phyloP scores from a whole-genome alignment of 2,329 filamentous ascomycete species.

The Diplodia scrobiculata region DNA sequence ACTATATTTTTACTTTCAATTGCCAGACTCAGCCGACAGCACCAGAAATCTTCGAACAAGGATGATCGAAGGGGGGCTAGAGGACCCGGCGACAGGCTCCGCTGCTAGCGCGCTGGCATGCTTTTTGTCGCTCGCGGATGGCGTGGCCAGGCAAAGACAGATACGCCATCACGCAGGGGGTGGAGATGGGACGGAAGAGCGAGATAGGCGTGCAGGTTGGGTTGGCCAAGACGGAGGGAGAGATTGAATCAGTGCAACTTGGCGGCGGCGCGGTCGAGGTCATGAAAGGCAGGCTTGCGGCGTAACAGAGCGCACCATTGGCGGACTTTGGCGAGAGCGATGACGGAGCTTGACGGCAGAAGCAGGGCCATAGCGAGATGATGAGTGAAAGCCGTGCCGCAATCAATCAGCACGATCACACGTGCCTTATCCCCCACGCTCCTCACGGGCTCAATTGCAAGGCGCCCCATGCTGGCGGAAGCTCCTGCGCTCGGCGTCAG shows the following conservation, averaged over 20 bases:
- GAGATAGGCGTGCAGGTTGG: slow-evolving; percentile 53
- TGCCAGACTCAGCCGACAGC: slow-evolving; percentile 38
- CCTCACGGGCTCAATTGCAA: not conserved
- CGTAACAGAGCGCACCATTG: slow-evolving; percentile 28
- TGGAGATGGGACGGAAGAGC: slow-evolving; percentile 56
- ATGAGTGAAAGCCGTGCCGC: slow-evolving; percentile 16
- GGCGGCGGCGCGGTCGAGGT: slow-evolving; percentile 50
- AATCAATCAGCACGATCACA: slow-evolving; percentile 6
- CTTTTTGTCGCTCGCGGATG: slow-evolving; percentile 50
- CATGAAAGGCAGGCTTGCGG: slow-evolving; percentile 43
- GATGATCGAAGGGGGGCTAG: slow-evolving; percentile 58
- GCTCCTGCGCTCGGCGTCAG: not conserved
- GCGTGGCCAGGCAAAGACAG: slow-evolving; percentile 39
- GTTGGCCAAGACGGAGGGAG: slow-evolving; percentile 40
- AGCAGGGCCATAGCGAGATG: not conserved
- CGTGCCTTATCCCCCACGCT: slow-evolving; percentile 24
- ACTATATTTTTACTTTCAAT: slow-evolving; percentile 62
- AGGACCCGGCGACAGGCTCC: slow-evolving; percentile 57
- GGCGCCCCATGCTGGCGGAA: slow-evolving; percentile 13
- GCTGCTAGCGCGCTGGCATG: slow-evolving; percentile 53
- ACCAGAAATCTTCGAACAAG: slow-evolving; percentile 55
- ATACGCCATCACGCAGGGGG: slow-evolving; percentile 53
- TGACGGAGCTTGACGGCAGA: not conserved
- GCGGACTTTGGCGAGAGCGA: not conserved
- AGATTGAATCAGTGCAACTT: slow-evolving; percentile 48